Base-by-base conservation (phyloP, 1,139 yeast genomes). In the Zygosaccharomyces pseudobailii region DNA sequence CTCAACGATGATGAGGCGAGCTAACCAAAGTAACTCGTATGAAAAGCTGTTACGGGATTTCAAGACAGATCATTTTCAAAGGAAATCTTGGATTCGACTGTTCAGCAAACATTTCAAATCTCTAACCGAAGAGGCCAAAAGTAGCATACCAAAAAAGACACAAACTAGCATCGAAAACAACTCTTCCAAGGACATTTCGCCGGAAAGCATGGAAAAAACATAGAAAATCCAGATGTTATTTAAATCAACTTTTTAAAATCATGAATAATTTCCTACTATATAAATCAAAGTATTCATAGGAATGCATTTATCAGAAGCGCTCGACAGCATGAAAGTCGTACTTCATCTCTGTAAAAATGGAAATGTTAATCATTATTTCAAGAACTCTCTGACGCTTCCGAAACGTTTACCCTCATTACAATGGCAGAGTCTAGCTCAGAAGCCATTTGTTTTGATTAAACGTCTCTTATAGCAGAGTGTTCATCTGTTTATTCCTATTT, bases 41-140 rank as follows among this genome's bases (percentile, higher is more conserved):
- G 49, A 52, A 38, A 52, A 50, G 35, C 41, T 63, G 38, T 30
- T 60, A 37, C 42, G 46, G 17, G 55, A 62, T 39, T 61, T 63
- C 44, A 61, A 56, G 41, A 63, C 51, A 23, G 74, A 70, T 50
- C 63, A 66, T 40, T 63, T 71, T 41, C 74, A 72, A 42, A 62
- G 74, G 13, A 70, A 66, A 42, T 69, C 69, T 24, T 85, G 92
- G 90, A 66, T 70, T 32, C 57, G 59, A 7, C 66, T 70, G 42
- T 76, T 82, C 58, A 67, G 69, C 19, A 63, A 64, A n/a, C 83
- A 80, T 32, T 87, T 80, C 61, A 67, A 61, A 20, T 71, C 67
- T 20, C 68, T 87, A 49, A 73, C 78, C 4, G 67, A 65, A 35
- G 71, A 70, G 48, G 95, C 95, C 0, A 71, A 61, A 43, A 56